These are phyloP conservation scores for Myriosclerotinia duriaeana DNA, from an alignment of 2,329 filamentous ascomycete genomes.

Conservation along the genomic window DNA sequence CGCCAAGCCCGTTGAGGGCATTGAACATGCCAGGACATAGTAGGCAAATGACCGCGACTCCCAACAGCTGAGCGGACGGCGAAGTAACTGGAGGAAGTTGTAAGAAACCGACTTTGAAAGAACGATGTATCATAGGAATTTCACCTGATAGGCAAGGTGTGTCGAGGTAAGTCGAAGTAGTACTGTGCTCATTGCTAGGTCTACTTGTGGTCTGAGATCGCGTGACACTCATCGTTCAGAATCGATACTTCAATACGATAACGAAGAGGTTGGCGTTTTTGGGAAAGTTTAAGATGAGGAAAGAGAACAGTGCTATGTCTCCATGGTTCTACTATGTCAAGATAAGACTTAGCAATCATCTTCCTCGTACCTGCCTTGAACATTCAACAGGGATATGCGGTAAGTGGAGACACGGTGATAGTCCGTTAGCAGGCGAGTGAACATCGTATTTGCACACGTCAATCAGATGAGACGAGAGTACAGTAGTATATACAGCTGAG, in stretches of 20 bases:
- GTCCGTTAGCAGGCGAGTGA: constrained; percentile 2
- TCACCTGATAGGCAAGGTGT: constrained; percentile 2
- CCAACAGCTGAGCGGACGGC: constrained; percentile 12
- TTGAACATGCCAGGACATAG: constrained; percentile 71
- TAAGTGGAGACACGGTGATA: background rate
- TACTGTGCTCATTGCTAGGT: constrained; percentile 18
- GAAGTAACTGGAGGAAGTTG: constrained; percentile 16
- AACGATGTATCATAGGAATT: background rate
- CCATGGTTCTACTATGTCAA: constrained; percentile 23
- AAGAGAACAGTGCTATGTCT: constrained; percentile 10
- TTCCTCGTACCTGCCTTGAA: constrained; percentile 15
- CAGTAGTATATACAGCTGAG: constrained; percentile 12
- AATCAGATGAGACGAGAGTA: constrained; percentile 13
- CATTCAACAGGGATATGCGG: background rate
- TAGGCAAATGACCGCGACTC: constrained; percentile 68
- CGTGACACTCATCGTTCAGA: constrained; percentile 19
- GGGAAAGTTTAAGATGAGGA: constrained; percentile 19
- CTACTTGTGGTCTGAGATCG: constrained; percentile 17
- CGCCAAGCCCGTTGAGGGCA: constrained; percentile 62
- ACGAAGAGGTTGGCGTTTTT: constrained; percentile 15
- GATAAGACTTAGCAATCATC: background rate
- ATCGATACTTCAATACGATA: constrained; percentile 10
- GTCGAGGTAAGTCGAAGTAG: constrained; percentile 12
- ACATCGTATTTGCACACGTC: constrained; percentile 11
- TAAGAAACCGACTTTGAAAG: constrained; percentile 3